Percentiles rank a stretch among this genome's conserved stretches.
Conservation (phyloP, 2,329 filamentous ascomycete genomes). For the Verticillium nubilum region DNA sequence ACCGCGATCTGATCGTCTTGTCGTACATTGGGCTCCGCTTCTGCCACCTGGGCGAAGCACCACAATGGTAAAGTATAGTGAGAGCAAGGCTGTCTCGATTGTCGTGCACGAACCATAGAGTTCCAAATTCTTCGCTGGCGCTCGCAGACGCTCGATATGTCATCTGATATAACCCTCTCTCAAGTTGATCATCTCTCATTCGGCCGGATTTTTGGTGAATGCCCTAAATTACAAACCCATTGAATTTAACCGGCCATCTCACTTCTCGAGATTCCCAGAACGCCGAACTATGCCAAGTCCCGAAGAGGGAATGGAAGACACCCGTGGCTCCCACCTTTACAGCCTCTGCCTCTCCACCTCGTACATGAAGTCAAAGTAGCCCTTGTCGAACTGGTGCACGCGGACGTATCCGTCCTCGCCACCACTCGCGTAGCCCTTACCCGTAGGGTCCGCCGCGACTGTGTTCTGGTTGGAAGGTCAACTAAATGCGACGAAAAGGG, state of each 20-base stretch:
- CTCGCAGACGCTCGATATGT: neutral
- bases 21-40: too few relatives aligned
- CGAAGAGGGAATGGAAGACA: slow-evolving; percentile 16
- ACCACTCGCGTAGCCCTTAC: slow-evolving; percentile 88
- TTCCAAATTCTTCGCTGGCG: too few relatives aligned
- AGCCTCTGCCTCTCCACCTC: slow-evolving; percentile 87
- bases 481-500: neutral
- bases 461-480: slow-evolving; percentile 59
- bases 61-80: too few relatives aligned
- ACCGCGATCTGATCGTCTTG: too few relatives aligned
- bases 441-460: slow-evolving; percentile 85
- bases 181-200: neutral
- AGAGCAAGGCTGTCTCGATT: too few relatives aligned
- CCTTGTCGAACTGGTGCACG: slow-evolving; percentile 97
- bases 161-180: neutral
- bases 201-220: neutral
- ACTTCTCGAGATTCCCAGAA: slow-evolving; percentile 20
- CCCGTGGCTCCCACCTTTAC: slow-evolving; percentile 14
- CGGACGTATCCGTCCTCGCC: slow-evolving; percentile 98
- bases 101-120: too few relatives aligned
- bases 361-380: slow-evolving; percentile 97
- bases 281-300: slow-evolving; percentile 38
- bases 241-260: slow-evolving; percentile 12
- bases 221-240: slow-evolving; percentile 13
- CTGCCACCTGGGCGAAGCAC: too few relatives aligned